These are phyloP conservation scores for Hydrangea macrophylla DNA, from an alignment of 148 eudicot species.

Conservation along the genomic window DNA sequence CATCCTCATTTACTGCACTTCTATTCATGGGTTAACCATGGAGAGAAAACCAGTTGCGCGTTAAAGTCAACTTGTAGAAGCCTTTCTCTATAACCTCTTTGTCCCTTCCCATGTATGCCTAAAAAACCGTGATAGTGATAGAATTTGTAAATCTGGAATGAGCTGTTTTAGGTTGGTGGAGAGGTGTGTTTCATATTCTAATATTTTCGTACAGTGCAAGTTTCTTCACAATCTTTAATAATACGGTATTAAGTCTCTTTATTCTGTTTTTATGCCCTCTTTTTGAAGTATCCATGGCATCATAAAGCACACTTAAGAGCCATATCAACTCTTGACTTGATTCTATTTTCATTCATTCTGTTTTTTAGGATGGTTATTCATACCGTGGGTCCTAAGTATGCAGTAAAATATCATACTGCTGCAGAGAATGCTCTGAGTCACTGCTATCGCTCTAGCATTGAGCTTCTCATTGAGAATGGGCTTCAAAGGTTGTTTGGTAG, in stretches of 20 bases:
- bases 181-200: too few relatives aligned
- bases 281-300: not conserved
- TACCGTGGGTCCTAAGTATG: constrained; percentile 99
- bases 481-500: constrained; percentile 58
- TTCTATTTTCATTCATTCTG: constrained; percentile 12
- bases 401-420: constrained; percentile 98
- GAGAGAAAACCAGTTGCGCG: not conserved
- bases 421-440: constrained; percentile 99
- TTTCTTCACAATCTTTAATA: too few relatives aligned
- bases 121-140: not conserved
- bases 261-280: not conserved
- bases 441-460: constrained; percentile 93
- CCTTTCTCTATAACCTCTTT: not conserved
- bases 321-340: not conserved
- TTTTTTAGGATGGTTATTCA: constrained; percentile 87
- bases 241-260: too few relatives aligned
- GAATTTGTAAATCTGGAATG: too few relatives aligned
- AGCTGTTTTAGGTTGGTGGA: too few relatives aligned
- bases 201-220: not conserved
- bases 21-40: not conserved
- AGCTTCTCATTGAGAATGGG: constrained; percentile 83
- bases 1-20: not conserved
- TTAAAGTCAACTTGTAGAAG: not conserved
- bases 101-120: not conserved
- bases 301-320: not conserved